Conservation (phyloP, 441 rosid species). For the Populus trichocarpa region DNA sequence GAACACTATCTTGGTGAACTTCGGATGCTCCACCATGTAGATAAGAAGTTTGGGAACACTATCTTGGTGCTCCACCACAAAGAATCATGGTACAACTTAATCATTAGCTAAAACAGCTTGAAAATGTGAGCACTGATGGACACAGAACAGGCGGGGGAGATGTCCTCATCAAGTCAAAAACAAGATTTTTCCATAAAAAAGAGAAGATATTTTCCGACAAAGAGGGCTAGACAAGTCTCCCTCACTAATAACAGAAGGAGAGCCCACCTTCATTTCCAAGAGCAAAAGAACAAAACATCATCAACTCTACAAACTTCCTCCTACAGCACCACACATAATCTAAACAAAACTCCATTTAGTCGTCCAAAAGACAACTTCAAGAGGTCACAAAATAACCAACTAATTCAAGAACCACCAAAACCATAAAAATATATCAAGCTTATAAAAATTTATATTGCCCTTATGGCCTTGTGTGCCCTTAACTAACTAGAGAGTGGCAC, state of each 20-base stretch:
- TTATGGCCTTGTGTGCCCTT: background rate
- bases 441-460: too few species aligned
- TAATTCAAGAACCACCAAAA: background rate
- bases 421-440: background rate
- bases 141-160: background rate
- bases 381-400: background rate
- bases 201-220: background rate
- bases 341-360: too few species aligned
- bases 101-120: background rate
- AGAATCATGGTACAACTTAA: background rate
- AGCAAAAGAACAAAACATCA: background rate
- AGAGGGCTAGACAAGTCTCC: background rate
- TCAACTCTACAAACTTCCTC: background rate
- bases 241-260: background rate
- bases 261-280: background rate
- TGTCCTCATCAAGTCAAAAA: background rate
- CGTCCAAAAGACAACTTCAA: background rate
- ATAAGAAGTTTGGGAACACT: background rate
- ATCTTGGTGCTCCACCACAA: background rate
- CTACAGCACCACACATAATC: background rate
- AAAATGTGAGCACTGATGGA: background rate
- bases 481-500: background rate
- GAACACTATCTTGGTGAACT: too few species aligned
- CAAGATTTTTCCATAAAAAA: too few species aligned
- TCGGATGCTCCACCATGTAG: background rate